Evolutionary conservation across 1,284 basidiomycete genomes (phyloP).

Genomic region (Puccinia novopanici): DNA sequence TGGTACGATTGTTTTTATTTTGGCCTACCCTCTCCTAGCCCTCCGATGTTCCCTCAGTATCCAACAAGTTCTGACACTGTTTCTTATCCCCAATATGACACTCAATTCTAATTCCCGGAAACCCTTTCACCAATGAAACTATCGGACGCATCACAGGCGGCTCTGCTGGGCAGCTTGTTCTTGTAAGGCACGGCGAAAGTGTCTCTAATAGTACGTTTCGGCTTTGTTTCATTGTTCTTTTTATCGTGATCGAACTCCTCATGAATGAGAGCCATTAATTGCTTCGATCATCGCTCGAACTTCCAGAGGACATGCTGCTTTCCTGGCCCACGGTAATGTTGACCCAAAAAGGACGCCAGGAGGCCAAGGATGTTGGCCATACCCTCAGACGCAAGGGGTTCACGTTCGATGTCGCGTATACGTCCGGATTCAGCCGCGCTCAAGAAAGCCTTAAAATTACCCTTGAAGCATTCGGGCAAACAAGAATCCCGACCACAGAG

Average conservation of each 20-base stretch:
- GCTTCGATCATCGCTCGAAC: not conserved
- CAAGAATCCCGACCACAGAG: not conserved
- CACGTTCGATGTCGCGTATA: not conserved
- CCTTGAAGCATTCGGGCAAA: not conserved
- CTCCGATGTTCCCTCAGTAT: not conserved
- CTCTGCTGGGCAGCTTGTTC: not conserved
- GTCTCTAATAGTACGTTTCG: not conserved
- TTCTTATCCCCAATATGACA: not conserved
- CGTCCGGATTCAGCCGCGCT: not conserved
- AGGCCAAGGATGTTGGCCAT: not conserved
- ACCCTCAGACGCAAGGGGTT: not conserved
- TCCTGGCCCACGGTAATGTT: not conserved
- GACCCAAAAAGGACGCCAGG: not conserved
- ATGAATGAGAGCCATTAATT: not conserved
- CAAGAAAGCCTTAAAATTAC: not conserved
- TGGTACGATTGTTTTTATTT: not conserved
- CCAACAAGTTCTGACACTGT: too few species aligned
- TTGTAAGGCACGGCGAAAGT: not conserved
- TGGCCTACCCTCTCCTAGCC: not conserved
- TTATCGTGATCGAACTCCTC: too few species aligned
- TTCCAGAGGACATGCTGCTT: not conserved
- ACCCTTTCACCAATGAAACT: not conserved
- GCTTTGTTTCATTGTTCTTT: not conserved
- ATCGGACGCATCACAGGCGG: not conserved
- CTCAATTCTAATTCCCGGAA: not conserved